These are phyloP conservation scores for Ilyonectria robusta DNA, from an alignment of 2,329 filamentous ascomycete species.

Conservation along the genomic window DNA sequence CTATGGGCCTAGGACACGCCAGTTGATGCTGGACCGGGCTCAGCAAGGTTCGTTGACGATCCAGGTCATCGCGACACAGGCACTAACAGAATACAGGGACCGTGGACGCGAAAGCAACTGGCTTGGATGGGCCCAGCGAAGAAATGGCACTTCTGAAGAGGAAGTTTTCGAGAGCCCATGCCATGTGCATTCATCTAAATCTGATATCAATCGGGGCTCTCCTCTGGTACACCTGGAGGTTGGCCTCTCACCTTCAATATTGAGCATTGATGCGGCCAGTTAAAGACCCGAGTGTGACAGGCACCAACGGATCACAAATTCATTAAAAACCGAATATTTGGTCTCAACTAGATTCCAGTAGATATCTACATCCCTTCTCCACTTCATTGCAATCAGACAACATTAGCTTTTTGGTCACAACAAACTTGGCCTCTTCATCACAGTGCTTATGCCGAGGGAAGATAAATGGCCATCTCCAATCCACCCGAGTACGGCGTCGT, in stretches of 20 bases:
- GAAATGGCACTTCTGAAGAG: constrained; percentile 44
- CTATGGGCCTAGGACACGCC: constrained; percentile 55
- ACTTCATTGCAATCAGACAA: neutral
- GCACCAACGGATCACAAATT: neutral
- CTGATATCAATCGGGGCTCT: constrained; percentile 52
- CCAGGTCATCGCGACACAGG: neutral
- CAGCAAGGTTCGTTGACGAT: constrained; percentile 37
- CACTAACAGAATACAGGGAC: constrained; percentile 32
- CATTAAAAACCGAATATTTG: neutral
- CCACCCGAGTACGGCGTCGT: constrained; percentile 52
- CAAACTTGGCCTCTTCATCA: neutral
- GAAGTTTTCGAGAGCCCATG: constrained; percentile 54
- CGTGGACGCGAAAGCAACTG: constrained; percentile 24
- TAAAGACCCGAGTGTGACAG: neutral
- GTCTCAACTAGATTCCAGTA: neutral
- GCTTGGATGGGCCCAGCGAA: constrained; percentile 29
- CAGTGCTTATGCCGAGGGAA: constrained; percentile 44
- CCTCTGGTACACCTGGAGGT: constrained; percentile 50
- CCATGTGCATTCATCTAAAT: constrained; percentile 61
- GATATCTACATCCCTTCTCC: neutral
- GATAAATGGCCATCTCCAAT: constrained; percentile 48
- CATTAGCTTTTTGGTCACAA: neutral
- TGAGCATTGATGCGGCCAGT: neutral
- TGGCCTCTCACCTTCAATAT: constrained; percentile 41
- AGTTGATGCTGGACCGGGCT: constrained; percentile 46